Evolutionary conservation across 2,329 filamentous ascomycete genomes (phyloP).

Genomic region (Ceratocystiopsis brevicomis): DNA sequence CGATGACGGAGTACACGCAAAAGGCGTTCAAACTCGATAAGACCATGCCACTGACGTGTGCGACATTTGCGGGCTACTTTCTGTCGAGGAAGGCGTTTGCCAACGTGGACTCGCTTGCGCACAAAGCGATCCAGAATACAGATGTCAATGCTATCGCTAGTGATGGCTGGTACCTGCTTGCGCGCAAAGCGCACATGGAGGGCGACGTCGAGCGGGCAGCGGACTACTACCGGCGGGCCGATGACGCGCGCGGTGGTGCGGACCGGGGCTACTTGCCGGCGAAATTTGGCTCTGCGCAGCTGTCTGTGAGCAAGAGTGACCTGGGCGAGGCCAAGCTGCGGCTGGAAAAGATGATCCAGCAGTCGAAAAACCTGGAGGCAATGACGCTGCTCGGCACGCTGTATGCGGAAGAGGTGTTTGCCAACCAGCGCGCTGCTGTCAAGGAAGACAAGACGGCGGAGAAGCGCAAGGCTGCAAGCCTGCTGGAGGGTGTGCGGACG

Average conservation of each 20-base stretch:
- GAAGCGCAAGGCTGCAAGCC: conserved; percentile 65
- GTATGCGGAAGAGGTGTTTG: conserved; percentile 87
- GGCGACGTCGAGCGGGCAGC: conserved; percentile 56
- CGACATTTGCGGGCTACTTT: conserved; percentile 82
- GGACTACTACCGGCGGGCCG: conserved; percentile 76
- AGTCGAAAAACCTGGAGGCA: conserved; percentile 65
- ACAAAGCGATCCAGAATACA: conserved; percentile 86
- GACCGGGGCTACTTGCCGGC: conserved; percentile 83
- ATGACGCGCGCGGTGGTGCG: conserved; percentile 79
- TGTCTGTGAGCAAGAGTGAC: conserved; percentile 69
- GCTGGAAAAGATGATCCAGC: conserved; percentile 83
- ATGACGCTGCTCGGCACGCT: conserved; percentile 83
- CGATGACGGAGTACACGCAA: conserved; percentile 87
- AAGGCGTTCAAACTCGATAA: conserved; percentile 89
- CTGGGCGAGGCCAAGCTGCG: conserved; percentile 82
- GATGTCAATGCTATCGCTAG: conserved; percentile 93
- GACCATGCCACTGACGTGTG: conserved; percentile 72
- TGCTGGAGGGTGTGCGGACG: conserved; percentile 67
- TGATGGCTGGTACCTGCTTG: conserved; percentile 92
- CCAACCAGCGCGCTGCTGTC: conserved; percentile 44
- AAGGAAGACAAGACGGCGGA: conserved; percentile 80
- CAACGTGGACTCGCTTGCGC: conserved; percentile 70
- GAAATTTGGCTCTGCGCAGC: conserved; percentile 83
- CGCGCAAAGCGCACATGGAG: conserved; percentile 73
- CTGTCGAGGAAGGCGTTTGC: conserved; percentile 61